Evolutionary conservation across 148 eudicot genomes (phyloP), one percentile per base, ranked within the genome.

Genomic region (Diospyros lotus): DNA sequence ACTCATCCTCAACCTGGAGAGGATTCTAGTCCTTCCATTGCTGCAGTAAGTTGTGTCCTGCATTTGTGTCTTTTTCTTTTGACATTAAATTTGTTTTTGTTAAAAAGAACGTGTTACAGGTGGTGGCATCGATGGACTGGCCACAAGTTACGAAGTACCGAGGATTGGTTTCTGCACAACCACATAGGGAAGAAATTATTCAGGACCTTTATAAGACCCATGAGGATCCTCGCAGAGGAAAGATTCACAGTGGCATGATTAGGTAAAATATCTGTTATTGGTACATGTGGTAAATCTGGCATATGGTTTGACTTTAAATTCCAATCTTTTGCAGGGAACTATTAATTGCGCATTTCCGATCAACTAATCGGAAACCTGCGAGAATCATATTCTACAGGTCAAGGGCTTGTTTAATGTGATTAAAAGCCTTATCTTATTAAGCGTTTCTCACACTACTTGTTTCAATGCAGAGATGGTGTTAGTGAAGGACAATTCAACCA

Each of bases 111-210:
- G 15, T 75, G 44, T 67, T 64, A 10, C 78, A 91, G 98, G 98
- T 93, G 14, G 98, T 93, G 74, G 98, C 93, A 42, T 93, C 98
- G 2, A 89, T 89, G 92, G 98, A 93, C 64, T 91, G 98, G 98
- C 96, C 94, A 0, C 80, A 78, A 64, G 84, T 89, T n/a, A 89
- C 96, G 1, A 93, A 80, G 59, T 93, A 91, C 81, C 85, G 87
- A 73, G 96, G 83, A n/a, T 72, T 93, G 28, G 87, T 91, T 9
- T 85, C 85, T 73, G 92, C 98, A 11, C 96, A 93, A 70, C 75
- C 75, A 28, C 96, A 81, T 41, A 72, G 94, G 48, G 86, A 86
- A 11, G 96, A 91, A 15, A 93, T 93, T 0, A 91, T 93, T 12
- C 80, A 68, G 46, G 96, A 91, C 73, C 85, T 91, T 3, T 89